phyloP scores from a whole-genome alignment of 176 grass and related monocot species.

The Phoenix roebelenii region DNA sequence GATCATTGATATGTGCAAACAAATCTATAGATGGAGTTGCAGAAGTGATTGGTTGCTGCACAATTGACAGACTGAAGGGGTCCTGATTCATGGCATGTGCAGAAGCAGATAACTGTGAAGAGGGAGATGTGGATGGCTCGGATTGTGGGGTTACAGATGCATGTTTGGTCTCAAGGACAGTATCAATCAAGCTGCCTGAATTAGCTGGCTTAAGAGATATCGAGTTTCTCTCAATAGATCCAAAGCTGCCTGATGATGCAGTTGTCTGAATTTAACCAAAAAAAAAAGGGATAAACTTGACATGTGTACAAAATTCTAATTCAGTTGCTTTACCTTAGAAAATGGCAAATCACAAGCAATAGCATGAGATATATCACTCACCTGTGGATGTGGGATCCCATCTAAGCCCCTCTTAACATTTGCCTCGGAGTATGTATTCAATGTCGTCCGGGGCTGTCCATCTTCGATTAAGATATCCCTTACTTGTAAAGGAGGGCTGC shows the following conservation, averaged over 20 bases:
- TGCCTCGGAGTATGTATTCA: not conserved
- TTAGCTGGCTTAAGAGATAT: conserved; percentile 34
- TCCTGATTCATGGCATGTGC: conserved; percentile 17
- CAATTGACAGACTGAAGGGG: conserved; percentile 23
- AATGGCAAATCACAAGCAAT: not conserved
- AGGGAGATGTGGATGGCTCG: conserved; percentile 5
- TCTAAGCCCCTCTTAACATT: conserved; percentile 1
- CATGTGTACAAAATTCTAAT: not conserved
- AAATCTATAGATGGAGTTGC: conserved; percentile 42
- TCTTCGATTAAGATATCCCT: conserved; percentile 22
- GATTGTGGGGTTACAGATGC: conserved; percentile 14
- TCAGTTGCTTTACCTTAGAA: not conserved
- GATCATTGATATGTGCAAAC: conserved; percentile 36
- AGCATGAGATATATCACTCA: not conserved
- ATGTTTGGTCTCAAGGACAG: conserved; percentile 31
- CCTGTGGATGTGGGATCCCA: conserved; percentile 7
- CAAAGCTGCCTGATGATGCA: conserved; percentile 36
- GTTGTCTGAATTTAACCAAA: conserved; percentile 22
- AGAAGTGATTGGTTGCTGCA: conserved; percentile 21
- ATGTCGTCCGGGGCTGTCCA: not conserved
- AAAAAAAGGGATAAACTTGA: too few species aligned
- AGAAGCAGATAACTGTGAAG: conserved; percentile 30
- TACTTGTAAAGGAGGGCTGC: conserved; percentile 23
- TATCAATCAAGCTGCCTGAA: conserved; percentile 37
- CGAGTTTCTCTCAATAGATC: conserved; percentile 32